Base-by-base conservation (phyloP, 2,329 filamentous ascomycete species). In the Trichophyton schoenleinii region DNA sequence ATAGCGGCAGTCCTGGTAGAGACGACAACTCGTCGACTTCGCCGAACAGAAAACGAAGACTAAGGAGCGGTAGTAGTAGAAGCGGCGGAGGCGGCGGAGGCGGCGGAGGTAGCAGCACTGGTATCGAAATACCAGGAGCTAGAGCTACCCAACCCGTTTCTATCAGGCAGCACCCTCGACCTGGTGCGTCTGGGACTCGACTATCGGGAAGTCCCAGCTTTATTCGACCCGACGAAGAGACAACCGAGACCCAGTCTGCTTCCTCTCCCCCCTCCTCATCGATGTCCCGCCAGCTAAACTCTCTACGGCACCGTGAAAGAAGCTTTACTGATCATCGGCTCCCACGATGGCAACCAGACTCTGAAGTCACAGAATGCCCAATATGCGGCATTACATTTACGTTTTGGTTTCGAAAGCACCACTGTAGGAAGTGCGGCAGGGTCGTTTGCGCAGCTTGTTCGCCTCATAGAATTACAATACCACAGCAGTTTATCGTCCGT, bases 361-460 rank as follows among this genome's bases (percentile, higher is more conserved):
- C 82, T 3, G 90, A 95, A 67, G 90, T 89, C 9, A 84, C 85
- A 1, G 81, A 85, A 64, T 97, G 92, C 71, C 89, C 91, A 1
- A 95, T 96, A 62, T 97, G 92, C 71, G 78, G 79, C 59, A 83
- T 82, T 0, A 83, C 85, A 57, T 97, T 97, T 70, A 88, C 83
- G 70, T 87, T 95, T 67, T 89, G 90, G 76, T 86, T 89, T 70
- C 82, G 92, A 64, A 95, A 95, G 71, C 92, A 97, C 75, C 92
- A 97, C 71, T 97, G 92, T 80, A 84, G 91, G 82, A 96, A 96
- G 82, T 97, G 92, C 71, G 92, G 92, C 53, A 81, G 91, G 64
- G 91, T 97, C 7, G 92, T 97, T 25, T 97, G 92, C 74, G 85
- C 86, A 62, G 80, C 84, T 20, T 97, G 92, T 76, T 96, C 92